Conservation (phyloP, 1,139 yeast species). For the Pichia sp. region DNA sequence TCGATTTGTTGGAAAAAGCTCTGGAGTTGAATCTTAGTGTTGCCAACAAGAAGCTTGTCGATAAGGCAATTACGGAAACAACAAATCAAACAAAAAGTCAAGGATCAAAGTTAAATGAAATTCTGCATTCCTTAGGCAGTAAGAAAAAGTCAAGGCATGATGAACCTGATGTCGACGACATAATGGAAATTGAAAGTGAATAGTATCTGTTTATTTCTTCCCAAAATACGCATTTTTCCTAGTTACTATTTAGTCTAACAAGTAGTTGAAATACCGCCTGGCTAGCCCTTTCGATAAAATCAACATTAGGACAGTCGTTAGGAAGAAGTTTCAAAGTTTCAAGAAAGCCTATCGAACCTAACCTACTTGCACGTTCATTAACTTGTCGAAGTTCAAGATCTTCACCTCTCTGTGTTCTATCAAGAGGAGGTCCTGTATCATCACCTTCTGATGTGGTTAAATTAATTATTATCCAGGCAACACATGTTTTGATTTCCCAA, state of each 20-base stretch:
- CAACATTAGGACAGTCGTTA: conserved; percentile 31
- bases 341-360: conserved; percentile 36
- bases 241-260: conserved; percentile 8
- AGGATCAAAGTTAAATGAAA: conserved; percentile 2
- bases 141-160: conserved; percentile 33
- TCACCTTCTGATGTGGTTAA: conserved; percentile 31
- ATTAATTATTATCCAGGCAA: conserved; percentile 54
- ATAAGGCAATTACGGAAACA: conserved; percentile 10
- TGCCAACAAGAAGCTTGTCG: conserved; percentile 28
- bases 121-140: conserved; percentile 2
- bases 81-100: neutral
- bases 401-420: conserved; percentile 8
- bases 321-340: conserved; percentile 29
- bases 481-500: conserved; percentile 43
- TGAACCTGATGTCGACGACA: conserved; percentile 49
- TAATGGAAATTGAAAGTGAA: conserved; percentile 54
- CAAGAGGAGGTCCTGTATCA: conserved; percentile 16
- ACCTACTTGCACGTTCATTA: conserved; percentile 22
- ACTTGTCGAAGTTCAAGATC: conserved; percentile 14
- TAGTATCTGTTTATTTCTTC: neutral
- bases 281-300: conserved; percentile 42
- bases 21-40: conserved; percentile 52
- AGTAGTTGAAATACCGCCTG: conserved; percentile 35
- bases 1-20: conserved; percentile 75
- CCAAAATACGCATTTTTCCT: neutral